Conservation (phyloP, 192 early-diverging fungal genomes). For the Coemansia sp. region DNA sequence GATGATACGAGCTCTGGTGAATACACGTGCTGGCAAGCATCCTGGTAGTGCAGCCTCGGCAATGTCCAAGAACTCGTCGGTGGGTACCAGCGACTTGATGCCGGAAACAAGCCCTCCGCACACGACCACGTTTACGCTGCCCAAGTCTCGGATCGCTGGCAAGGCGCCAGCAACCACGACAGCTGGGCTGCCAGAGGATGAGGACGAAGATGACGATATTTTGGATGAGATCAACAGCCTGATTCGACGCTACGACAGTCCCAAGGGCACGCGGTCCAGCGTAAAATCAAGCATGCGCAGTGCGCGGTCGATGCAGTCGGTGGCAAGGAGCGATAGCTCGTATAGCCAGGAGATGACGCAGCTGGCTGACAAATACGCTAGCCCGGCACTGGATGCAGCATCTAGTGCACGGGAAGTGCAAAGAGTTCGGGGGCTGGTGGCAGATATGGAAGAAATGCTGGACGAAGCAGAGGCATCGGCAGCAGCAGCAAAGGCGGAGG, state of each 20-base stretch:
- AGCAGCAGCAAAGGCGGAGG: neutral
- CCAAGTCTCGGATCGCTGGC: slow-evolving; percentile 34
- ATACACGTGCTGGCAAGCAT: slow-evolving; percentile 7
- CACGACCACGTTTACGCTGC: slow-evolving; percentile 40
- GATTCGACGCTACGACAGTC: slow-evolving; percentile 40
- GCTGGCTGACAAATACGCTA: slow-evolving; percentile 39
- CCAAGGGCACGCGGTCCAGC: neutral
- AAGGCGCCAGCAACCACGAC: slow-evolving; percentile 1
- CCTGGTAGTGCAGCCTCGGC: slow-evolving; percentile 29
- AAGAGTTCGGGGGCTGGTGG: slow-evolving; percentile 26
- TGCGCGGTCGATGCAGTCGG: neutral
- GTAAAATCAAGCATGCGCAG: slow-evolving; percentile 3
- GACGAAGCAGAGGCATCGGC: slow-evolving; percentile 37
- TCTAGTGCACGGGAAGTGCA: neutral
- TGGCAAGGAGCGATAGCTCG: neutral
- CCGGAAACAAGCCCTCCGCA: slow-evolving; percentile 45
- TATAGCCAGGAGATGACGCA: slow-evolving; percentile 24
- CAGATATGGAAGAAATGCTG: slow-evolving; percentile 50
- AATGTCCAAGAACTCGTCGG: slow-evolving; percentile 37
- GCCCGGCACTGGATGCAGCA: slow-evolving; percentile 9
- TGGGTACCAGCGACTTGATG: slow-evolving; percentile 47
- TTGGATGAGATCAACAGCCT: slow-evolving; percentile 43
- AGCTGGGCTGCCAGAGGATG: slow-evolving; percentile 12
- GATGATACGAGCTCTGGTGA: slow-evolving; percentile 37
- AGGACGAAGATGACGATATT: slow-evolving; percentile 45